These are phyloP conservation scores for Schwanniomyces yamadae DNA, from an alignment of 805 yeast species.

Conservation along the genomic window DNA sequence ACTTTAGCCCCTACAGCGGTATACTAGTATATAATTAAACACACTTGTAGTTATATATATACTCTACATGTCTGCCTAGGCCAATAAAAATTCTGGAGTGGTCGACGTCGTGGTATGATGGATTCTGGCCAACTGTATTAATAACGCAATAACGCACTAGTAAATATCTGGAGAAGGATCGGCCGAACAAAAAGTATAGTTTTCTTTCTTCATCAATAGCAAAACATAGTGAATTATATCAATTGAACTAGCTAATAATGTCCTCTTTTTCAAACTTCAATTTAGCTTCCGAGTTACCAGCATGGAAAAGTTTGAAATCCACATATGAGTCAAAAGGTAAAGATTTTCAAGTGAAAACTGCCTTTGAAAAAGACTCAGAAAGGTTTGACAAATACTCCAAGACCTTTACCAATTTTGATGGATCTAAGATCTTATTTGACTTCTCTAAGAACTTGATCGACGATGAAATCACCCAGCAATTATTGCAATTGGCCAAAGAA, in stretches of 20 bases:
- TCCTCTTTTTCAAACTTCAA: conserved; percentile 36
- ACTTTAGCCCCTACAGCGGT: no score
- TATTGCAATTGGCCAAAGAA: conserved; percentile 82
- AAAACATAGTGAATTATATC: no score
- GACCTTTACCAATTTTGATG: conserved; percentile 81
- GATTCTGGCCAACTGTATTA: no score
- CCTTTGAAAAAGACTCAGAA: conserved; percentile 68
- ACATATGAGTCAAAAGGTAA: conserved; percentile 73
- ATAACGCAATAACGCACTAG: no score
- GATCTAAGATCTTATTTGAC: conserved; percentile 87
- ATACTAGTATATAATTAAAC: no score
- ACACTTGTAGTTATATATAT: no score
- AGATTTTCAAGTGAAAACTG: conserved; percentile 69
- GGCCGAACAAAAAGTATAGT: conserved; percentile 3
- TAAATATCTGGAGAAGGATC: conserved; percentile 2
- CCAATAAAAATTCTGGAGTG: no score
- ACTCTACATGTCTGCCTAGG: no score
- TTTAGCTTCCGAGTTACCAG: conserved; percentile 69
- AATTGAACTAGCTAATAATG: conserved; percentile 1
- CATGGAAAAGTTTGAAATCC: conserved; percentile 77
- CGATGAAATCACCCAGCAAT: conserved; percentile 69
- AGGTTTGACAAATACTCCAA: conserved; percentile 77
- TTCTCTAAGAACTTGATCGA: conserved; percentile 92
- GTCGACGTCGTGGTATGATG: no score
- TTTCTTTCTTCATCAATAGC: no score